Evolutionary conservation across 768 basidiomycete genomes (phyloP), one percentile per base, ranked within the genome.

Genomic region (Boletus coccyginus): DNA sequence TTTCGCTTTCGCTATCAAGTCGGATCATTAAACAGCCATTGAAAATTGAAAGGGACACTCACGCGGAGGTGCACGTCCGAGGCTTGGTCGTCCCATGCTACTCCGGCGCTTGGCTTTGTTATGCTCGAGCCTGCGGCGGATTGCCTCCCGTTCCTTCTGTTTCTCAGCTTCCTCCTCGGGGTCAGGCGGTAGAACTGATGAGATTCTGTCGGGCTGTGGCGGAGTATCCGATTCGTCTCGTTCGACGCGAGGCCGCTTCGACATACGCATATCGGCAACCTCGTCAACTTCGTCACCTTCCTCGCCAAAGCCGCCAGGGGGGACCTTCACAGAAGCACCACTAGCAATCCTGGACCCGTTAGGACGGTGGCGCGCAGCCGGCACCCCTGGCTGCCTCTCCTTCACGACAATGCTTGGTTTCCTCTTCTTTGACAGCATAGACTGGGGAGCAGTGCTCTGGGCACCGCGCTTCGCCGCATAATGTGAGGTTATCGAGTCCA

Each of bases 61-160:
- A 83, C 80, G 58, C 35, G 77, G 62, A 60, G 73, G 63, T 49
- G 76, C 76, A 57, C 73, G 66, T 43, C 74, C 75, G 50, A 75
- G 60, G 62, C 79, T 81, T 27, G 66, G 62, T 58, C 77, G 63
- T 8, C 80, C 85, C 61, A 78, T 78, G 59, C 88, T 90, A 61
- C 89, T 91, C 64, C 87, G 77, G 61, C 90, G 76, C 66, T 80
- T 79, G 12, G 87, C 86, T 58, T 82, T 85, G 66, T 80, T 88
- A 16, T 77, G 73, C 53, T 90, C 87, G 8, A 91, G 71, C 70
- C 81, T 85, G 63, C 82, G 79, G 58, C 81, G 79, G 45, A 88
- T 79, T 0, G 79, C 83, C 44, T 88, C 84, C 46, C 73, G 74
- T 74, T 84, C 78, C 61, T 73, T 78, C 55, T 78, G 67, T 48